Base-by-base conservation (phyloP, 1,139 yeast species). In the Candida tetrigidarum region DNA sequence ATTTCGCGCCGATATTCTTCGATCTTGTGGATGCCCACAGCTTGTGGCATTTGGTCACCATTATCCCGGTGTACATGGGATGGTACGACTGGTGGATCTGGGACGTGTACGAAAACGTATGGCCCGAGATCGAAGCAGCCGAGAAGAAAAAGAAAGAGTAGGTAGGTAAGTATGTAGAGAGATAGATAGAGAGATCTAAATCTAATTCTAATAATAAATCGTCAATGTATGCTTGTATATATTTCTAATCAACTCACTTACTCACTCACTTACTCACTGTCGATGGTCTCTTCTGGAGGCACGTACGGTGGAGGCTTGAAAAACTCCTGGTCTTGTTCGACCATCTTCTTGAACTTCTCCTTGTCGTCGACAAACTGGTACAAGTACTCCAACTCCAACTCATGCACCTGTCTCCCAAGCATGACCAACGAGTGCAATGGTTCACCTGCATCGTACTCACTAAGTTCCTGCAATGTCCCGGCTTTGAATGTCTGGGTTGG, bases 361-460 rank as follows among this genome's bases (percentile, higher is more conserved):
- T 74, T 76, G 59, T 91, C 78, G 46, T 81, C 84, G 28, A 88
- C 86, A 65, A 82, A 93, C 55, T 84, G 93, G 49, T 84, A 72
- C 64, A 93, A 71, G 60, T 84, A 93, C 55, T 92, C 97, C 58
- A 90, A 70, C 64, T 93, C 99, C 51, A 93, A 76, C 48, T 93
- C 98, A 60, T 93, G 99, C 23, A 91, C 93, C 62, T 89, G 92
- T 76, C 96, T 84, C 28, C 99, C 99, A 49, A 92, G 74, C 70
- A 93, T 84, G 39, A 93, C 83, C 56, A 93, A 78, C 4, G 98
- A 89, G 64, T 93, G 99, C 56, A 93, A 74, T 25, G 99, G 99
- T 57, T 84, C 96, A 20, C 99, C 99, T 9, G 96, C 81, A 54
- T 92, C 97, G 59, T 88, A 91, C 44, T 80, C 80, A 8, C 87